Conservation (phyloP, 441 rosid species). For the Erodium chrysanthum region DNA sequence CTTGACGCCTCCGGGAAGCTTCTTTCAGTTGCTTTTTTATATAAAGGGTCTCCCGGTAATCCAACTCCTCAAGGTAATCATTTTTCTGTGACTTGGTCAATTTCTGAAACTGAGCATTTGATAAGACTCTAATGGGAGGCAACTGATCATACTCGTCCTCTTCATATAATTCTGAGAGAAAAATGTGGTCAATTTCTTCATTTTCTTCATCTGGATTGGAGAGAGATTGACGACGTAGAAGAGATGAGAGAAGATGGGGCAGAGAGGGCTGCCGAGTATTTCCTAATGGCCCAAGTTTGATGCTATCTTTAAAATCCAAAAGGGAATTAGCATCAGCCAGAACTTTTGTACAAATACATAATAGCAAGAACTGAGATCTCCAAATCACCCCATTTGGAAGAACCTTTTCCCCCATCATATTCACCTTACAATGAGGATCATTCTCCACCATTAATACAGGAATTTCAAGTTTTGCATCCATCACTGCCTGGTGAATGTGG, state of each 20-base stretch:
- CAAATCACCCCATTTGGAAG: conserved; percentile 82
- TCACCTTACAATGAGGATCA: conserved; percentile 58
- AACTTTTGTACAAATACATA: conserved; percentile 61
- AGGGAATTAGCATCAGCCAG: conserved; percentile 59
- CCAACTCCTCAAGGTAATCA: conserved; percentile 79
- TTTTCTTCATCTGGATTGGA: conserved; percentile 42
- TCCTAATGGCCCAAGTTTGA: conserved; percentile 49
- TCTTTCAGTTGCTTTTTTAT: conserved; percentile 75
- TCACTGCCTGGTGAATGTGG: conserved; percentile 56
- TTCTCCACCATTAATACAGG: conserved; percentile 78
- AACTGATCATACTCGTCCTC: conserved; percentile 78
- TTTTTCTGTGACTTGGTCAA: conserved; percentile 60
- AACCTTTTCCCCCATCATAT: conserved; percentile 51
- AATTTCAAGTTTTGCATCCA: conserved; percentile 62
- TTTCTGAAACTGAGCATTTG: conserved; percentile 63
- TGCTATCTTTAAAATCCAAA: conserved; percentile 50
- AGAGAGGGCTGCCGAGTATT: conserved; percentile 55
- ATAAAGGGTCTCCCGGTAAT: conserved; percentile 71
- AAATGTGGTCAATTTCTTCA: conserved; percentile 38
- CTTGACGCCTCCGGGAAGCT: conserved; percentile 39
- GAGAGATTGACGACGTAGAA: conserved; percentile 48
- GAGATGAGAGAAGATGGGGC: conserved; percentile 77
- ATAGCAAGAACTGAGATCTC: conserved; percentile 62
- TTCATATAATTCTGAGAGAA: conserved; percentile 42
- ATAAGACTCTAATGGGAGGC: conserved; percentile 69